Evolutionary conservation across 208 protist genomes (phyloP).

Genomic region (Crithidia sp.): DNA sequence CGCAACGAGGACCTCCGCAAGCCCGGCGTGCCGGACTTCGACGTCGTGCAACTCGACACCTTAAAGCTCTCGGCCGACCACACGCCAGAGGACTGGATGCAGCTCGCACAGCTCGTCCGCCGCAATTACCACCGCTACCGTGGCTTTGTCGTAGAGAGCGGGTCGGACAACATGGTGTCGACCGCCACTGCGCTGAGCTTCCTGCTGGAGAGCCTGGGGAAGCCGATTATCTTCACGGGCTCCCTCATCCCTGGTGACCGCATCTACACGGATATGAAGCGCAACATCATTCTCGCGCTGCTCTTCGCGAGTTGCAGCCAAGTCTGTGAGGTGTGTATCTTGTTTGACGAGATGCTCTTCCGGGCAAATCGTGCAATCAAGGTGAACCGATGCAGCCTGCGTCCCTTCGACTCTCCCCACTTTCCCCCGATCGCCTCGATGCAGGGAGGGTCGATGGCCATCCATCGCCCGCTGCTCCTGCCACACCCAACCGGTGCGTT

Average conservation of each 20-base stretch:
- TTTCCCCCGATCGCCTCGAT: conserved; percentile 89
- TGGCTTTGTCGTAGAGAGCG: conserved; percentile 97
- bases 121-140: conserved; percentile 91
- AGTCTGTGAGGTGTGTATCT: conserved; percentile 94
- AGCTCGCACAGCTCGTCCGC: conserved; percentile 71
- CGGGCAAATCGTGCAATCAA: conserved; percentile 94
- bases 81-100: conserved; percentile 68
- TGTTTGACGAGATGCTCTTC: conserved; percentile 95
- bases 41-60: conserved; percentile 52
- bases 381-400: conserved; percentile 64
- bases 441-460: conserved; percentile 45
- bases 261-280: conserved; percentile 89
- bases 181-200: conserved; percentile 96
- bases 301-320: conserved; percentile 85
- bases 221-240: conserved; percentile 97
- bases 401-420: conserved; percentile 93
- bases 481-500: conserved; percentile 55
- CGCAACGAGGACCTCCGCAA: conserved; percentile 70
- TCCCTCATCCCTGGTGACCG: conserved; percentile 90
- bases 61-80: conserved; percentile 78
- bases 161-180: conserved; percentile 96
- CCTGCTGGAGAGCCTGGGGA: conserved; percentile 96
- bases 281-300: conserved; percentile 85
- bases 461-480: conserved; percentile 53
- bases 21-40: conserved; percentile 58